Evolutionary conservation across 331 rosid species (phyloP).

Genomic region (Rosa hybrid): DNA sequence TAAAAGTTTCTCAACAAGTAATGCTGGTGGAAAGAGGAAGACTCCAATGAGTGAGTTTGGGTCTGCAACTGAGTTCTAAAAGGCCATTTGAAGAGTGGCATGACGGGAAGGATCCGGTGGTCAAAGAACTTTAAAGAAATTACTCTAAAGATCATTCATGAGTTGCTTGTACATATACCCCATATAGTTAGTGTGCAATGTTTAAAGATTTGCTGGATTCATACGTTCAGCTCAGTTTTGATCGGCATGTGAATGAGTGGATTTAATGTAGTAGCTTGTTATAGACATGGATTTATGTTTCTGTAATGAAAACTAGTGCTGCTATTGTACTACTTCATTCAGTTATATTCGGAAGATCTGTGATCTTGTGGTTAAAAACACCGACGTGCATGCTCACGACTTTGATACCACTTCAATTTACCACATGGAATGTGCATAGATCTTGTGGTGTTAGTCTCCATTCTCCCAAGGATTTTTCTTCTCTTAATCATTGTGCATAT

Average conservation of each 20-base stretch:
- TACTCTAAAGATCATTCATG: not conserved
- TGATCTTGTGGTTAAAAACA: too few relatives aligned
- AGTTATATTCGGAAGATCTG: too few relatives aligned
- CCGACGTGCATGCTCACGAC: too few relatives aligned
- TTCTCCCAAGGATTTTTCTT: too few relatives aligned
- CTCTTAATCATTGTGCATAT: too few relatives aligned
- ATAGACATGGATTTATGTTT: not conserved
- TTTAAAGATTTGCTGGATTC: slow-evolving; percentile 17
- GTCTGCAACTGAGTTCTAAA: not conserved
- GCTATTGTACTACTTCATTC: too few relatives aligned
- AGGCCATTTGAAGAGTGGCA: not conserved
- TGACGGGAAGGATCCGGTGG: not conserved
- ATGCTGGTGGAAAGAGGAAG: slow-evolving; percentile 16
- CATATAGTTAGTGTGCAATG: slow-evolving; percentile 19
- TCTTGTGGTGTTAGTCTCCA: too few relatives aligned
- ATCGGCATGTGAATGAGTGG: slow-evolving; percentile 17
- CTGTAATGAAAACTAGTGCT: too few relatives aligned
- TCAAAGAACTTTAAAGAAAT: not conserved
- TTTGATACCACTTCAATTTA: too few relatives aligned
- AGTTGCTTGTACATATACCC: slow-evolving; percentile 11
- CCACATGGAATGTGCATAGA: too few relatives aligned
- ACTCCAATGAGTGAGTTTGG: slow-evolving; percentile 24
- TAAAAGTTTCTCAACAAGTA: not conserved
- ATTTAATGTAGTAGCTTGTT: not conserved
- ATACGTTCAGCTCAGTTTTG: slow-evolving; percentile 40